Conservation (phyloP, 75 land plant genomes). For the Cunninghamia lanceolata region DNA sequence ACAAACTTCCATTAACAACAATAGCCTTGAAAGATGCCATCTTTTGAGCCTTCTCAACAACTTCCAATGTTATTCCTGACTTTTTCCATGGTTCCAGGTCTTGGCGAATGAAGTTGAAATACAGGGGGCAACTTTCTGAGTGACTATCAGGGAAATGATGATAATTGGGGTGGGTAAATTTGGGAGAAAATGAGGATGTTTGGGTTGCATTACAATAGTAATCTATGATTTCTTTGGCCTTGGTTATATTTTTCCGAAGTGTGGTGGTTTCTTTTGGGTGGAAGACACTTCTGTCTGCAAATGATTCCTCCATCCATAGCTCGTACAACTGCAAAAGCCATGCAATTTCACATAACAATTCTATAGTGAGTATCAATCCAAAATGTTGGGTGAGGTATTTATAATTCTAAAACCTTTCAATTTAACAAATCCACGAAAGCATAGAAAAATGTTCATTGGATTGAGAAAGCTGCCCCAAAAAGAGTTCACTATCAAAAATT, state of each 20-base stretch:
- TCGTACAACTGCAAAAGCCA: neutral
- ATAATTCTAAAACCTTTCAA: no score
- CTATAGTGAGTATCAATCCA: neutral
- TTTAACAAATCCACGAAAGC: neutral
- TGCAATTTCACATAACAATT: neutral
- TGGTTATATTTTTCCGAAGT: neutral
- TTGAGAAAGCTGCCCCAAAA: neutral
- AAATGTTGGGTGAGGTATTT: neutral
- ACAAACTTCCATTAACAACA: slow-evolving; percentile 36
- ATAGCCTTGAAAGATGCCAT: slow-evolving; percentile 41
- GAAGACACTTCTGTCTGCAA: neutral
- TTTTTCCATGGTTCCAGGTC: slow-evolving; percentile 59
- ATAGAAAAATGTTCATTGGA: no score
- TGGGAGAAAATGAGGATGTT: neutral
- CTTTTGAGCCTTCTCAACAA: slow-evolving; percentile 30
- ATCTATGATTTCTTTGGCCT: no score
- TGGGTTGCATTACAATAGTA: neutral
- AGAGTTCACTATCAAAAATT: no score
- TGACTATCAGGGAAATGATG: neutral
- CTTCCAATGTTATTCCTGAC: slow-evolving; percentile 45
- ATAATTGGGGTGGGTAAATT: neutral
- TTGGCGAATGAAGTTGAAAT: slow-evolving; percentile 67
- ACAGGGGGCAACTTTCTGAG: slow-evolving; percentile 41
- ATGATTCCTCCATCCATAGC: neutral
- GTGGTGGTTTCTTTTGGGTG: neutral